phyloP scores from a whole-genome alignment of 202 grass and related monocot genomes.

The Brachypodium distachyon region DNA sequence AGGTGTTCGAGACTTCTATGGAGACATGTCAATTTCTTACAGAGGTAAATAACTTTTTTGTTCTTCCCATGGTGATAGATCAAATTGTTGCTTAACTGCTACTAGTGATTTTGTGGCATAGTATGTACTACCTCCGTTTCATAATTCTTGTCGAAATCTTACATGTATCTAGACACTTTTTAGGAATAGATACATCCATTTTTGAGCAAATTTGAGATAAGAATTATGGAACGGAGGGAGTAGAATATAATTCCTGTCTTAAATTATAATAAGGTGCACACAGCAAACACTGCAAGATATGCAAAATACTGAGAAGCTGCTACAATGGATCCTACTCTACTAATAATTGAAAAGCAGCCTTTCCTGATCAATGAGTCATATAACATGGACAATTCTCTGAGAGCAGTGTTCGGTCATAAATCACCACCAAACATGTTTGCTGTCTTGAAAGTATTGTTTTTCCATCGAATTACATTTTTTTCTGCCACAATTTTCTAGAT shows the following conservation, averaged over 20 bases:
- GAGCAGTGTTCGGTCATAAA: not conserved
- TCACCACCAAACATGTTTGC: not conserved
- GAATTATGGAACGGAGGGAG: too few relatives aligned
- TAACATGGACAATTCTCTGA: not conserved
- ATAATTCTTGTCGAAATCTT: too few relatives aligned
- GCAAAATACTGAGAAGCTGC: not conserved
- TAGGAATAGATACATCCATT: too few relatives aligned
- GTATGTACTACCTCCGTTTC: too few relatives aligned
- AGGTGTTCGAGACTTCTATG: slow-evolving; percentile 15
- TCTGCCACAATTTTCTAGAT: not conserved
- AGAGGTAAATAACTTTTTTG: slow-evolving; percentile 9
- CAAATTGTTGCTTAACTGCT: not conserved
- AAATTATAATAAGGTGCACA: too few relatives aligned
- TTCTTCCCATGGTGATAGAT: not conserved
- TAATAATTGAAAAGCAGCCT: not conserved
- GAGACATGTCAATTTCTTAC: not conserved
- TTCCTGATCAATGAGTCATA: not conserved
- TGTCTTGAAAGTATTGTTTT: not conserved
- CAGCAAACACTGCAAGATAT: not conserved
- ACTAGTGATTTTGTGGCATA: not conserved
- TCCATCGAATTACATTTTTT: not conserved
- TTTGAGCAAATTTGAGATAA: too few relatives aligned
- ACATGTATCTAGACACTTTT: too few relatives aligned
- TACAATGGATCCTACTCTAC: too few relatives aligned
- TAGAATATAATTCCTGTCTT: too few relatives aligned